Base-by-base conservation (phyloP, 768 basidiomycete genomes). In the Leccinum aurantiacum region DNA sequence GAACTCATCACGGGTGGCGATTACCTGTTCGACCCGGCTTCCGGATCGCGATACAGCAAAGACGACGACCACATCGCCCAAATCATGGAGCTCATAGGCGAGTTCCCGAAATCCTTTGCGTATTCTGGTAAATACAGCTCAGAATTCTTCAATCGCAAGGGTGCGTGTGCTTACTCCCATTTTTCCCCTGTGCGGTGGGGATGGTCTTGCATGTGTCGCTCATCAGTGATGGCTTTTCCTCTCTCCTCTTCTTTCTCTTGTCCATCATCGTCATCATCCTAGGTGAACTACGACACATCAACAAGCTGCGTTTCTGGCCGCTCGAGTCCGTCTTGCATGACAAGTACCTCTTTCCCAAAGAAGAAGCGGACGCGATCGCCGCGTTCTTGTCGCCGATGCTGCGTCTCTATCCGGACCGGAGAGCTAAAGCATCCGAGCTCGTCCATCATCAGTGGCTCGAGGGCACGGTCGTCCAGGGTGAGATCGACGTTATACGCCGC, bases 51-150 rank as follows among this genome's bases (percentile, higher is more conserved):
- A 46, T 98, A 97, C 71, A 92, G 89, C 78, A 98, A 98, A 74
- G 93, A 96, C 75, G 94, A 95, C 72, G 91, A 94, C 70, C 95
- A 99, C 69, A 93, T 98, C 61, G 96, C 97, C 3, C 97, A 99
- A 78, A 93, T 98, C 64, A 93, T 98, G 74, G 96, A 99, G 76
- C 82, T 98, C 11, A 80, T 98, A 70, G 96, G 95, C 48, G 93
- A 97, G 65, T 82, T 96, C 46, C 93, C 94, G 1, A 87, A 86
- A 69, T 79, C 79, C 52, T 78, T 98, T 46, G 94, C 94, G 3
- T 85, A 96, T 67, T 83, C 86, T 6, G 96, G 96, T 25, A 98
- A 95, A 73, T 98, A 97, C 77, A 90, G 88, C 61, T 84, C 85
- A 50, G 95, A 98, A 71, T 95, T 97, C 70, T 98, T 99, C 79